These are phyloP conservation scores for Dendrobium huoshanense DNA, from an alignment of 106 monocot species.

Conservation along the genomic window DNA sequence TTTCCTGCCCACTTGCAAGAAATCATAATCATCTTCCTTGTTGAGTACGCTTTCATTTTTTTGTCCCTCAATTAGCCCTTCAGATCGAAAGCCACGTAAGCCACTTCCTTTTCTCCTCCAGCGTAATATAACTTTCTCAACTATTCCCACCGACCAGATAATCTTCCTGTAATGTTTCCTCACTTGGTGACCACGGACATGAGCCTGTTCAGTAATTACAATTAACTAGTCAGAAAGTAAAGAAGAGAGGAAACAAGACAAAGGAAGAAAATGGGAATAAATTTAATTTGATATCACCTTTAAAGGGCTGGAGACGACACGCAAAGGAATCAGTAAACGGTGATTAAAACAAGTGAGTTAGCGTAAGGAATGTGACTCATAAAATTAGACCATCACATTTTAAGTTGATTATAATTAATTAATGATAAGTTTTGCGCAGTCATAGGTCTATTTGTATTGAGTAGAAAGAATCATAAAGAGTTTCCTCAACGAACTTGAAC, in stretches of 20 bases:
- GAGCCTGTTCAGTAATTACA: conserved; percentile 41
- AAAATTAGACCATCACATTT: too few species aligned
- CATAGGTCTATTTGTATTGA: too few species aligned
- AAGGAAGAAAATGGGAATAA: neutral
- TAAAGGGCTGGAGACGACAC: neutral
- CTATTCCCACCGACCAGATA: conserved; percentile 73
- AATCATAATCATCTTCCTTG: conserved; percentile 78
- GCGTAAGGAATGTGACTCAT: too few species aligned
- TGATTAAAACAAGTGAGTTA: too few species aligned
- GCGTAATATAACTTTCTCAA: conserved; percentile 79
- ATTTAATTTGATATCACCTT: neutral
- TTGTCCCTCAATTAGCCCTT: conserved; percentile 37
- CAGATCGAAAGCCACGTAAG: conserved; percentile 58
- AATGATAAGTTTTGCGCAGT: too few species aligned
- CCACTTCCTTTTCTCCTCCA: conserved; percentile 92
- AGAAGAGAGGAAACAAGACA: neutral
- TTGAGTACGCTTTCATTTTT: conserved; percentile 17
- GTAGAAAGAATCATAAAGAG: too few species aligned
- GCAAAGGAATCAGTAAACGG: too few species aligned
- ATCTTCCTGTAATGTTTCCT: conserved; percentile 74
- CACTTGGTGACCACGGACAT: conserved; percentile 92
- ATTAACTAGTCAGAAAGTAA: neutral
- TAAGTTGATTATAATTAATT: too few species aligned
- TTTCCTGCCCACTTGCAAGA: conserved; percentile 71
- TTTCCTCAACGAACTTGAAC: too few species aligned